A percentile compares a stretch with the other conserved stretches of the same genome.
phyloP scores from a whole-genome alignment of 306 rosid genomes.

The Cicer yamashitae region DNA sequence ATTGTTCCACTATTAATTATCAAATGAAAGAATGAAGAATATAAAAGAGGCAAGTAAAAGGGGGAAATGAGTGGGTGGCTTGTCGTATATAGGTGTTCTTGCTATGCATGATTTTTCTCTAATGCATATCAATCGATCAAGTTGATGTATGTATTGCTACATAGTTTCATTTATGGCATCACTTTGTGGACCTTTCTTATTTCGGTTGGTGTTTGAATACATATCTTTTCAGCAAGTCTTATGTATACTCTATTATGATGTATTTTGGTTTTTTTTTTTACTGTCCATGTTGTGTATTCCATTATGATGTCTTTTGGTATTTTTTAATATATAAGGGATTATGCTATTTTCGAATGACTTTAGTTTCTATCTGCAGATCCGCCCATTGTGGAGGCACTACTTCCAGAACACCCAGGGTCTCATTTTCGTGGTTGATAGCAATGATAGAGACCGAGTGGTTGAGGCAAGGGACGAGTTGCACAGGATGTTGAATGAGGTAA shows the following conservation, averaged over 20 bases:
- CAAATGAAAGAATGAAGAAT: neutral
- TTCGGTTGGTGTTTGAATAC: conserved; percentile 22
- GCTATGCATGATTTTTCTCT: conserved; percentile 15
- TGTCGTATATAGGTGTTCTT: neutral
- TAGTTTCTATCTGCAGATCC: conserved; percentile 64
- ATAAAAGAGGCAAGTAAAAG: neutral
- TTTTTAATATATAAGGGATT: conserved; percentile 5
- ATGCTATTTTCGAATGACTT: conserved; percentile 27
- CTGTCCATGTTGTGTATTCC: conserved; percentile 25
- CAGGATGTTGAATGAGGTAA: conserved; percentile 97
- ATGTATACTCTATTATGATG: neutral
- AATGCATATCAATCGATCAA: neutral
- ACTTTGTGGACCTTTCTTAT: conserved; percentile 13
- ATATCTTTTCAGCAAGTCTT: neutral
- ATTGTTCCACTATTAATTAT: conserved; percentile 12
- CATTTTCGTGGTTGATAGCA: conserved; percentile 97
- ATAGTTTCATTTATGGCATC: neutral
- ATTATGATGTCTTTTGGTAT: neutral
- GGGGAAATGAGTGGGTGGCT: neutral
- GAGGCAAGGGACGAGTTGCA: conserved; percentile 99
- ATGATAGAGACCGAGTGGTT: conserved; percentile 91
- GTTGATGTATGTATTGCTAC: neutral
- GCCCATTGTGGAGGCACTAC: conserved; percentile 99
- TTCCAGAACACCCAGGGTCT: conserved; percentile 99
- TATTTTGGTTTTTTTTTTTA: conserved; percentile 8